Evolutionary conservation across 164 flowering plant genomes (phyloP), one percentile per base, ranked within the genome.

Genomic region (Pachysandra terminalis): DNA sequence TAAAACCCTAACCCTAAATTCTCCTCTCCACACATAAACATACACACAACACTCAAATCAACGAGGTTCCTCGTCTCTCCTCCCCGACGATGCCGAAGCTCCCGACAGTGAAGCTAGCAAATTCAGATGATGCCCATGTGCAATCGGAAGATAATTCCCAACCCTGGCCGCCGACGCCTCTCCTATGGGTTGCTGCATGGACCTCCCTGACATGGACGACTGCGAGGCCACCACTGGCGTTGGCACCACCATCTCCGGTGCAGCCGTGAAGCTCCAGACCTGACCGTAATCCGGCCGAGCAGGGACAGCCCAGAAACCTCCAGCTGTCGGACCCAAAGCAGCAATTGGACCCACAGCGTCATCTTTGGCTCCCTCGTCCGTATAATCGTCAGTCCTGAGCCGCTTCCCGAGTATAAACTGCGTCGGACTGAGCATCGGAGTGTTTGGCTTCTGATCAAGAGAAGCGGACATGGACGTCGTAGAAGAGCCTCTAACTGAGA

Each of bases 381-480:
- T 73, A 0, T 83, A 83, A 37, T 86, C 85, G 22, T 86, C 91
- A 17, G 79, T 3, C 66, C 96, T 73, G 16, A 91, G 77, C 3
- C 97, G 86, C 76, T 91, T 94, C 10, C 96, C 97, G 24, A 94
- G 83, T 0, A 91, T 67, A 62, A 94, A 90, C 1, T 95, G 96
- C 1, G 93, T 60, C 32, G 89, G 81, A 0, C 65, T 55, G 22
- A 67, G 77, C 67, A 78, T 12, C 59, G 68, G 61, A 24, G 78
- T 58, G 0, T 67, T 53, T 6, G 84, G 84, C 60, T 87, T 86
- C 45, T 80, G 86, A 56, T 84, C 91, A 28, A 82, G 76, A 9
- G 83, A 53, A 10, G 84, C 75, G n/a, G 81, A 66, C 58, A 68
- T 61, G 45, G 84, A 64, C 15, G 77, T 51, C 28, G 70, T 22